Evolutionary conservation across 148 eudicot genomes (phyloP).

Genomic region (Suaeda aralocaspica): DNA sequence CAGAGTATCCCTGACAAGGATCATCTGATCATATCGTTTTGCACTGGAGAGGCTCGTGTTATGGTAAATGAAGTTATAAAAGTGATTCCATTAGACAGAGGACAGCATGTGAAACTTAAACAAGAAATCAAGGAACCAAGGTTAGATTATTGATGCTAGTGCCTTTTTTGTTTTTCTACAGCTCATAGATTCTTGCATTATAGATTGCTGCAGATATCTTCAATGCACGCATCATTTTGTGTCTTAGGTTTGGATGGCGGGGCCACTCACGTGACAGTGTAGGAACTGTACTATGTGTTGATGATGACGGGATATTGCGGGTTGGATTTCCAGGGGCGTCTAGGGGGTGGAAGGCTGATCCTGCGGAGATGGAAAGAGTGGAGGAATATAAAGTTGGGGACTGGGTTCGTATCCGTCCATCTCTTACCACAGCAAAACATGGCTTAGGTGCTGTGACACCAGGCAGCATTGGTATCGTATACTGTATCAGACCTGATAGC

Average conservation of each 20-base stretch:
- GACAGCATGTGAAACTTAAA: conserved; percentile 90
- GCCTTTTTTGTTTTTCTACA: neutral
- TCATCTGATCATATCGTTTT: conserved; percentile 77
- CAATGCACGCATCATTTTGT: conserved; percentile 12
- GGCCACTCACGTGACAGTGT: conserved; percentile 87
- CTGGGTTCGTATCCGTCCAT: conserved; percentile 97
- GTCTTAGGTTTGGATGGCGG: conserved; percentile 85
- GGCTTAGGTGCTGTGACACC: conserved; percentile 95
- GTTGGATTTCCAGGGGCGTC: conserved; percentile 99
- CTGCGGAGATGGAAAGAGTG: conserved; percentile 98
- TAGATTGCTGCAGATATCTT: neutral
- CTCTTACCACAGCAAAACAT: conserved; percentile 89
- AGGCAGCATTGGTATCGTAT: conserved; percentile 95
- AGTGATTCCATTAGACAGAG: conserved; percentile 95
- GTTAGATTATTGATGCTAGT: conserved; percentile 35
- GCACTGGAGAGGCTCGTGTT: conserved; percentile 88
- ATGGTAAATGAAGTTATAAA: conserved; percentile 76
- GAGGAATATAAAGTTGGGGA: conserved; percentile 98
- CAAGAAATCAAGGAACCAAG: conserved; percentile 85
- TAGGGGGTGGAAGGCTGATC: conserved; percentile 99
- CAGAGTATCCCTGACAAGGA: conserved; percentile 84
- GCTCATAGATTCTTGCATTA: neutral
- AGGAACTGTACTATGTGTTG: conserved; percentile 96
- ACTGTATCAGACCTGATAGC: conserved; percentile 89
- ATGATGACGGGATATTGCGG: conserved; percentile 97